Evolutionary conservation across 139 green algal genomes (phyloP).

Genomic region (Chlamydomonas schloesseri): DNA sequence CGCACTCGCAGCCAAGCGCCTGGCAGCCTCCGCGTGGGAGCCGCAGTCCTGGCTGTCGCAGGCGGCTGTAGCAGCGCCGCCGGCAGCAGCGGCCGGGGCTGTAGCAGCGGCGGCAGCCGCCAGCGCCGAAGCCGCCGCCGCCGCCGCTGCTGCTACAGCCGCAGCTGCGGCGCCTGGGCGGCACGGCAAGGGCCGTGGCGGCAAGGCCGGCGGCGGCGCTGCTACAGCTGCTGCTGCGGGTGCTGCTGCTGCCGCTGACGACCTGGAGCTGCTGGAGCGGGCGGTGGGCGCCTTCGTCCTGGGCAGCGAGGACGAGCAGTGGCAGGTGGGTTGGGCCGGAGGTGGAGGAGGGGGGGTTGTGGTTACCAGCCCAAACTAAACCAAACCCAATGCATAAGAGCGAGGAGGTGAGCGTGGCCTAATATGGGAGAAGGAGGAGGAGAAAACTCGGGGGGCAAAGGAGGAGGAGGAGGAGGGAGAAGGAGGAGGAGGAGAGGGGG

Average conservation of each 20-base stretch:
- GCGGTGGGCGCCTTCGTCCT: constrained; percentile 34
- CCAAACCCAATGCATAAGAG: neutral
- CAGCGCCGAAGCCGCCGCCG: neutral
- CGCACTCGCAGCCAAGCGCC: constrained; percentile 9
- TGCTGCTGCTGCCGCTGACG: neutral
- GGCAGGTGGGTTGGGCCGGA: neutral
- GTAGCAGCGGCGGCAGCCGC: neutral
- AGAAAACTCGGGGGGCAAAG: too few relatives aligned
- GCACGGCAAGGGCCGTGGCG: neutral
- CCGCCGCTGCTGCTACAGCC: too few relatives aligned
- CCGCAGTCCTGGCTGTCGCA: constrained; percentile 1
- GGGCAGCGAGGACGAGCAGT: constrained; percentile 45
- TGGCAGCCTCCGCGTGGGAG: constrained; percentile 32
- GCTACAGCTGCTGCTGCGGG: neutral
- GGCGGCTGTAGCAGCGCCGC: neutral
- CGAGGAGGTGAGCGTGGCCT: too few relatives aligned
- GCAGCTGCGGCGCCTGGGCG: too few relatives aligned
- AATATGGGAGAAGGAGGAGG: too few relatives aligned
- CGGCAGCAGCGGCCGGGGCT: neutral
- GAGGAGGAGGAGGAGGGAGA: neutral
- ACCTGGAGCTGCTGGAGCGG: constrained; percentile 22
- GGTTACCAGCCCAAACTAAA: neutral
- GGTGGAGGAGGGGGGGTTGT: neutral
- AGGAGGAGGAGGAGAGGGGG: too few relatives aligned
- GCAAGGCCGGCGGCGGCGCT: neutral